Evolutionary conservation across 495 filamentous ascomycete genomes (phyloP), one percentile per base, ranked within the genome.

Genomic region (Neurospora sp.): DNA sequence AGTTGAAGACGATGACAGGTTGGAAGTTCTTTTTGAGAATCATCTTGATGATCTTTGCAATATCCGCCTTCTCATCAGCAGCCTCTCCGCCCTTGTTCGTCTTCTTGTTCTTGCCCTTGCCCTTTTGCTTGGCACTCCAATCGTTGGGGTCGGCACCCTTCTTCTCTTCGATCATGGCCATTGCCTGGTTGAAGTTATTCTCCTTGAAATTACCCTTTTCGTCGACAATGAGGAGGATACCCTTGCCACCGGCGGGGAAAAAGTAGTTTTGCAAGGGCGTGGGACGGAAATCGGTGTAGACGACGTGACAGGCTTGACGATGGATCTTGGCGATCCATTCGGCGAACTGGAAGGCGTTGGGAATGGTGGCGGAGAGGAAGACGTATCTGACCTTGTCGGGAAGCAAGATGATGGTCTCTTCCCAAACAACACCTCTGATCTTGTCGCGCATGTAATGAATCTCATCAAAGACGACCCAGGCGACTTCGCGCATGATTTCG

Each of bases 301-400:
- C 96, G 74, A 99, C 95, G 82, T 99, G 96, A 77, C 96, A 98
- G 18, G 96, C 94, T 79, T 99, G 96, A 70, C 91, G 90, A 82
- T 99, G 96, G 74, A 94, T 98, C 82, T 98, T 97, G 72, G 92
- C 92, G 74, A 98, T 94, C 96, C 96, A 99, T 81, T 99, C 94
- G 77, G 96, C 96, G 78, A 99, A 99, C 79, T 99, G 96, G 91
- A 98, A 97, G 62, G 96, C 94, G 78, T 99, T 99, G 44, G 96
- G 96, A 74, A 99, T 99, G n/a, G 96, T 99, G 46, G 96, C 96
- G 37, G 96, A 99, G 40, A 99, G 84, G 85, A 99, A 99, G 40
- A 98, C 96, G 77, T 98, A 99, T 82, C 93, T 92, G 73, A 98
- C 96, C 86, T 99, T 97, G 85, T 99, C 95, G 6, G 96, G 96